Evolutionary conservation across 1,284 basidiomycete species (phyloP).

Genomic region (Naganishia sp.): DNA sequence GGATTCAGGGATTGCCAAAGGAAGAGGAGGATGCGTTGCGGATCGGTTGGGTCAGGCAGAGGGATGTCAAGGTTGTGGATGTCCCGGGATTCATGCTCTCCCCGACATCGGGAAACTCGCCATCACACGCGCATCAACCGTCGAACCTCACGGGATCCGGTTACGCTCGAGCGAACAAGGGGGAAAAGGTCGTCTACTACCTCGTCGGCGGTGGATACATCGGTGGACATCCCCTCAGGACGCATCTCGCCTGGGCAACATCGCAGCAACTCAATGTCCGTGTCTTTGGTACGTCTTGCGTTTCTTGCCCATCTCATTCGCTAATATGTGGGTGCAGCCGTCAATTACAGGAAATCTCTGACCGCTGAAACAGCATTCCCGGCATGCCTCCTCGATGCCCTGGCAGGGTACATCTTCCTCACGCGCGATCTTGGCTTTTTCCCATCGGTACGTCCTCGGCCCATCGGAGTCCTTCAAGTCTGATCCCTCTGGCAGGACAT

Average conservation of each 20-base stretch:
- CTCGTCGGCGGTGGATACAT: constrained; percentile 34
- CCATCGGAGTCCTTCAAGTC: background rate
- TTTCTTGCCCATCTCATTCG: background rate
- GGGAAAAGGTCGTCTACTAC: constrained; percentile 31
- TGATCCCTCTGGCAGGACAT: constrained; percentile 29
- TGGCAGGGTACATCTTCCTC: constrained; percentile 36
- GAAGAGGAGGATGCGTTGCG: constrained; percentile 4
- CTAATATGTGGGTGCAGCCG: constrained; percentile 25
- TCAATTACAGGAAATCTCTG: constrained; percentile 37
- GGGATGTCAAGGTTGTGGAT: constrained; percentile 16
- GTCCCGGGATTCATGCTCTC: constrained; percentile 32
- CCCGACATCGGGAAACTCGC: background rate
- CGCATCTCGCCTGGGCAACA: constrained; percentile 25
- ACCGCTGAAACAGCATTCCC: constrained; percentile 34
- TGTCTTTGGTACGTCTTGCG: constrained; percentile 29
- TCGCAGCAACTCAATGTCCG: constrained; percentile 11
- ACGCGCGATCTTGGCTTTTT: constrained; percentile 32
- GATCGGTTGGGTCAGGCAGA: constrained; percentile 28
- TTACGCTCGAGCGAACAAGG: constrained; percentile 1
- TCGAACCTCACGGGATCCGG: background rate
- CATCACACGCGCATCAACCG: background rate
- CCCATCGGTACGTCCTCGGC: constrained; percentile 11
- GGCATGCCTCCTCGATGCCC: constrained; percentile 35
- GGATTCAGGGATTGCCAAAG: constrained; percentile 8
- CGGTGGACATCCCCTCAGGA: constrained; percentile 28